Base-by-base conservation (phyloP, 176 grass and related monocot species). In the Tillandsia leiboldiana region DNA sequence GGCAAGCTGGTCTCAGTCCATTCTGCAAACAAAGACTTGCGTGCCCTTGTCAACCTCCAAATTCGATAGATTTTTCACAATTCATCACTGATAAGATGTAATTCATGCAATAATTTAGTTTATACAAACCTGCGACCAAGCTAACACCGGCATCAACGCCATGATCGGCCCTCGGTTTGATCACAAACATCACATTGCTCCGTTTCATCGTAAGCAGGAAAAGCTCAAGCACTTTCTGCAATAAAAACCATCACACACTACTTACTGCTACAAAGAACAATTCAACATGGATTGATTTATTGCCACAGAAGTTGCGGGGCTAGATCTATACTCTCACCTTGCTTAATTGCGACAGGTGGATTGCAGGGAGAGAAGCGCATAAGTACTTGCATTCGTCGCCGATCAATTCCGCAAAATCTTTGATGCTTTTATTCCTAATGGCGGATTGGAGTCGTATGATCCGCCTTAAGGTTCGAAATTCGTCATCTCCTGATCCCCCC, bases 361-460 rank as follows among this genome's bases (percentile, higher is more conserved):
- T 3, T 51, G 87, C 18, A 0, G 65, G 51, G 26, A 92, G 23
- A 52, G 57, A 64, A 7, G 10, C 1, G 48, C 48, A 51, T 53
- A 80, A 67, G 23, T 87, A 85, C 8, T 48, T 65, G 76, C 81
- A 92, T 72, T 87, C 89, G 0, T 97, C 89, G 5, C 24, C 50
- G 14, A 78, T 9, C n/a, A 92, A 79, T 26, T 83, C 77, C 0
- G 81, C 14, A 0, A 97, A 58, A 79, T 92, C 82, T 65, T 77
- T 83, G 26, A 85, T 22, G 54, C 86, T 87, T 64, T 71, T 72
- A 73, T 97, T 97, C 72, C 85, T 75, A 51, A 92, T 77, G n/a
- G 86, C 93, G 3, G 81, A 87, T 26, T 81, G 80, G 11, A 97
- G 70, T 76, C 69, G 88, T 50, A 85, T 65, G 12, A 81, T 73